A percentile compares a stretch with the other conserved stretches of the same genome.
These are phyloP conservation scores for Trichoderma koningiopsis DNA, from an alignment of 2,329 filamentous ascomycete genomes.

Conservation along the genomic window DNA sequence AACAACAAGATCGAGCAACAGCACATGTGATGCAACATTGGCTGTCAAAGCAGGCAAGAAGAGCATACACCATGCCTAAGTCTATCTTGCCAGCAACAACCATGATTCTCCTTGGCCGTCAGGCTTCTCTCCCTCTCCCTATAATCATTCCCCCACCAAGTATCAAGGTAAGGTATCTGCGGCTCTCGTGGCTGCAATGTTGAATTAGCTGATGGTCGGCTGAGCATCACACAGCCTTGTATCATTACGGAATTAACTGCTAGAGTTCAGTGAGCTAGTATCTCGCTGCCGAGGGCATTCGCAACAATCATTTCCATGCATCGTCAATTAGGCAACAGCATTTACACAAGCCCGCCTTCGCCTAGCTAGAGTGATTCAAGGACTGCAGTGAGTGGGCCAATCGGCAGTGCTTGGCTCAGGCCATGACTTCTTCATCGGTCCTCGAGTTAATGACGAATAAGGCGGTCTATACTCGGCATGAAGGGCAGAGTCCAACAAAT, in stretches of 20 bases:
- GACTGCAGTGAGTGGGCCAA: constrained; percentile 2
- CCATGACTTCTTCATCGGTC: constrained; percentile 19
- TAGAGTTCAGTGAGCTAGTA: neutral
- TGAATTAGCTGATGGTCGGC: constrained; percentile 11
- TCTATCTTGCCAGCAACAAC: constrained; percentile 3
- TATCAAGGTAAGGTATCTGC: constrained; percentile 3
- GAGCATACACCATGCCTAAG: neutral
- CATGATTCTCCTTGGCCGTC: neutral
- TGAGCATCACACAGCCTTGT: constrained; percentile 11
- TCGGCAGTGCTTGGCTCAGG: constrained; percentile 1
- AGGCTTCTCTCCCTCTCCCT: constrained; percentile 7
- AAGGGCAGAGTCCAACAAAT: constrained; percentile 1
- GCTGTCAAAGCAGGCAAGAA: constrained; percentile 4
- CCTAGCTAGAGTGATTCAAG: neutral
- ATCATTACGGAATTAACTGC: constrained; percentile 7
- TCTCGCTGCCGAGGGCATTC: neutral
- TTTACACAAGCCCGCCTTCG: neutral
- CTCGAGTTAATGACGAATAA: constrained; percentile 7
- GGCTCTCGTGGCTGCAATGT: neutral
- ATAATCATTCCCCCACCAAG: constrained; percentile 10
- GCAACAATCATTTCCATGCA: neutral
- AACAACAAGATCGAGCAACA: neutral
- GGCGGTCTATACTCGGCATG: constrained; percentile 8
- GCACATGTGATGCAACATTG: neutral
- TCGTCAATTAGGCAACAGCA: neutral